phyloP scores from a whole-genome alignment of 2,329 filamentous ascomycete species.

The Magnaporthiopsis poae region DNA sequence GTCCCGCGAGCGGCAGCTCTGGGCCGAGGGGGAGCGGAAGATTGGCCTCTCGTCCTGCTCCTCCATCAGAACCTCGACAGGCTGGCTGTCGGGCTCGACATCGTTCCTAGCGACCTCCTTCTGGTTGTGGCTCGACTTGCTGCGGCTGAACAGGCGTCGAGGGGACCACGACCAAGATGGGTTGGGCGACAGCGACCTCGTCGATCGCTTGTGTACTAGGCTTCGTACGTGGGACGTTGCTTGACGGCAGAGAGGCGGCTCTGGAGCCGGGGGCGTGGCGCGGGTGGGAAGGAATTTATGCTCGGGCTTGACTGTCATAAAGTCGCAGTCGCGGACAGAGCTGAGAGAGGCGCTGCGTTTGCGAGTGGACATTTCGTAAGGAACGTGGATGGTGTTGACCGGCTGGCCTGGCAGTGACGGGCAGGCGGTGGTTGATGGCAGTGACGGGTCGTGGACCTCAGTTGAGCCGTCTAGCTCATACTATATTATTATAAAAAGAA shows the following conservation, averaged over 20 bases:
- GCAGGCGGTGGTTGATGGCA: constrained; percentile 68
- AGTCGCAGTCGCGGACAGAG: constrained; percentile 47
- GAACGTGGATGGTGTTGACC: constrained; percentile 76
- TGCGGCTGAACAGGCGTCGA: constrained; percentile 40
- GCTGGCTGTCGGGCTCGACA: constrained; percentile 11
- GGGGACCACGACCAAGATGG: constrained; percentile 36
- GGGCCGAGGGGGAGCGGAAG: constrained; percentile 26
- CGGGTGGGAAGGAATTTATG: constrained; percentile 66
- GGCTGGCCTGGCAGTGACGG: constrained; percentile 80
- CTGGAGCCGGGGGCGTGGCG: constrained; percentile 41
- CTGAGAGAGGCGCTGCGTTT: constrained; percentile 56
- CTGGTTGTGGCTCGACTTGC: constrained; percentile 8
- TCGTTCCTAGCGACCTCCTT: constrained; percentile 20
- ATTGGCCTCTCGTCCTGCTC: constrained; percentile 21
- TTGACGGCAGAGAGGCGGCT: constrained; percentile 26
- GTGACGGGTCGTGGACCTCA: constrained; percentile 63
- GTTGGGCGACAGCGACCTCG: constrained; percentile 37
- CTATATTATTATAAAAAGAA: constrained; percentile 31
- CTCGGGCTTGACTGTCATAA: constrained; percentile 66
- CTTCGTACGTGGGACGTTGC: constrained; percentile 16
- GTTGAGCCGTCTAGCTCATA: constrained; percentile 73
- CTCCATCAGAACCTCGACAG: not conserved
- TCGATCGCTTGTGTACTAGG: constrained; percentile 22
- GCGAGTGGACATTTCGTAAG: constrained; percentile 53
- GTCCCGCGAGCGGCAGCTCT: constrained; percentile 34